A percentile compares a stretch with the other conserved stretches of the same genome.
Evolutionary conservation across 2,329 filamentous ascomycete species (phyloP).

Genomic region (Cytospora paraplurivora): DNA sequence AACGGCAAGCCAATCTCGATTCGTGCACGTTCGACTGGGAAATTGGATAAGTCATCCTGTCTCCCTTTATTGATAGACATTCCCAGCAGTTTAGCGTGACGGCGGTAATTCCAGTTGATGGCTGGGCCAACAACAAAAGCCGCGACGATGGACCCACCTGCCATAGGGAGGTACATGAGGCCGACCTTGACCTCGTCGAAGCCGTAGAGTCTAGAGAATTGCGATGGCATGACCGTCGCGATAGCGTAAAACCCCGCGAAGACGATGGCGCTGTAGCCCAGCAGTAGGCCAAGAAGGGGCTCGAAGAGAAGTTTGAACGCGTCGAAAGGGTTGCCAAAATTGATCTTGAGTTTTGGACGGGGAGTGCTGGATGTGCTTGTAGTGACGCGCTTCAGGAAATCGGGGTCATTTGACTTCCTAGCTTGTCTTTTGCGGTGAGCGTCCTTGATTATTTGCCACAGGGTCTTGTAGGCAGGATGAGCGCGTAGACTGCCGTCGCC

Average conservation of each 20-base stretch:
- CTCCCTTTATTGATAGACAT: conserved; percentile 56
- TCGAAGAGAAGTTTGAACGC: conserved; percentile 80
- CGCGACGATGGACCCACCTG: conserved; percentile 50
- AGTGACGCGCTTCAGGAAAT: conserved; percentile 19
- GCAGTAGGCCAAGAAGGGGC: conserved; percentile 68
- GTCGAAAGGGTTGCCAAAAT: conserved; percentile 86
- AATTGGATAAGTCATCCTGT: conserved; percentile 50
- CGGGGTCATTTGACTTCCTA: conserved; percentile 10
- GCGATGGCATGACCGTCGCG: conserved; percentile 46
- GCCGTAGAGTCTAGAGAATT: conserved; percentile 56
- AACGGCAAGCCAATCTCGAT: conserved; percentile 54
- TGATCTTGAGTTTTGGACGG: conserved; percentile 38
- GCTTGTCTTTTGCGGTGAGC: conserved; percentile 14
- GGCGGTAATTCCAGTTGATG: conserved; percentile 69
- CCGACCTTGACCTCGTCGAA: conserved; percentile 59
- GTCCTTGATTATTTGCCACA: conserved; percentile 35
- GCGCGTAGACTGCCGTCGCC: conserved; percentile 46
- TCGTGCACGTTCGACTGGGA: conserved; percentile 55
- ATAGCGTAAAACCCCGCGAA: conserved; percentile 55
- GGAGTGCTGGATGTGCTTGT: conserved; percentile 12
- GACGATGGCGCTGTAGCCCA: conserved; percentile 47
- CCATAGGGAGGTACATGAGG: conserved; percentile 55
- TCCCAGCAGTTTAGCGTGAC: conserved; percentile 57
- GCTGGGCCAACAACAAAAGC: conserved; percentile 53
- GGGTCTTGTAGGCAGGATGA: conserved; percentile 34